phyloP scores from a whole-genome alignment of 257 asterid species.

The Jasminum sambac region DNA sequence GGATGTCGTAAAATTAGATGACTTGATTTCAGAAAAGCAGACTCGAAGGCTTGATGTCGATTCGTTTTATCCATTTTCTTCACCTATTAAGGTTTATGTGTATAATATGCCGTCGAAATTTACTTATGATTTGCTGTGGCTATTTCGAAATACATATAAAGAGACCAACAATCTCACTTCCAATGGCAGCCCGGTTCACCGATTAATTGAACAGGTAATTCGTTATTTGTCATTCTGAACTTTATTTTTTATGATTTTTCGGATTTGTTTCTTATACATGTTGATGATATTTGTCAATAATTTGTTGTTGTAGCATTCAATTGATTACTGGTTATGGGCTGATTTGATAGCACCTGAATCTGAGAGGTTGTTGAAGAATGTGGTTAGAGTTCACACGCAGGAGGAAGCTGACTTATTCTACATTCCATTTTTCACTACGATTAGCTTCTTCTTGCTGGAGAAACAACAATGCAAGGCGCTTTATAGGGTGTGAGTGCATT shows the following conservation, averaged over 20 bases:
- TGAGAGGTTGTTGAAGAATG: conserved; percentile 70
- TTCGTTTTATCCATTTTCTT: conserved; percentile 28
- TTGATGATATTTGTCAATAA: not conserved
- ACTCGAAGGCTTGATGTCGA: conserved; percentile 48
- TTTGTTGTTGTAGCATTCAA: conserved; percentile 64
- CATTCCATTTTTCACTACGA: conserved; percentile 90
- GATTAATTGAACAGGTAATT: conserved; percentile 82
- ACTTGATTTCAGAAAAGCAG: conserved; percentile 53
- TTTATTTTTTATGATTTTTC: not conserved
- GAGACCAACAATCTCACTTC: conserved; percentile 81
- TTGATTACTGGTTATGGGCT: conserved; percentile 98
- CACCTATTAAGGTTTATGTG: conserved; percentile 72
- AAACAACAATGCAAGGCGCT: conserved; percentile 93
- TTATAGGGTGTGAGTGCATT: conserved; percentile 99
- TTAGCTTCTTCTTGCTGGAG: conserved; percentile 92
- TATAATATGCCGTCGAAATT: conserved; percentile 90
- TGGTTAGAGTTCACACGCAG: conserved; percentile 74
- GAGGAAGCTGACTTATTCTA: conserved; percentile 97
- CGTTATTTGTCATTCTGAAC: not conserved
- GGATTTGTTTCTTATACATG: not conserved
- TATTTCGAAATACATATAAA: conserved; percentile 60
- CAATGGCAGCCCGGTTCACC: conserved; percentile 97
- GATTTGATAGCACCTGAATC: conserved; percentile 86
- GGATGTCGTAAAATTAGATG: conserved; percentile 53
- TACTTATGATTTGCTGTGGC: conserved; percentile 85